Percentiles rank a stretch among this genome's conserved stretches.
Conservation (phyloP, 2,329 filamentous ascomycete genomes). For the Colletotrichum brevisporum region DNA sequence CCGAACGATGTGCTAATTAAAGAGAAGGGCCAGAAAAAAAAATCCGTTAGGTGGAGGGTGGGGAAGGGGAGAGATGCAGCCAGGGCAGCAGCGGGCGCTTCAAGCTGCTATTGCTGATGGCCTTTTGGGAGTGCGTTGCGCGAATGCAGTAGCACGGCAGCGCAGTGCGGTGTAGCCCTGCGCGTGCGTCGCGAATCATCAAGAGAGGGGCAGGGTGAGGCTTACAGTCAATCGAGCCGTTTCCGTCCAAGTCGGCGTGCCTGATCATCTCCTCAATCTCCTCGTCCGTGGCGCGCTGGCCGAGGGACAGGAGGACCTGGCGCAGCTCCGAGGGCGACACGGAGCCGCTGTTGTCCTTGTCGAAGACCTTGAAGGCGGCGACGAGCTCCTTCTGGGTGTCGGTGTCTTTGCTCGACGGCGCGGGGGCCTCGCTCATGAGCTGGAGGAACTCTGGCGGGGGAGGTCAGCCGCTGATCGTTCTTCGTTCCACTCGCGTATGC, state of each 20-base stretch:
- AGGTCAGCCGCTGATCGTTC: slow-evolving; percentile 3
- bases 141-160: not conserved
- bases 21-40: slow-evolving; percentile 2
- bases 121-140: not conserved
- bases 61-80: slow-evolving; percentile 8
- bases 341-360: slow-evolving; percentile 43
- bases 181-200: not conserved
- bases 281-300: slow-evolving; percentile 42
- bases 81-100: not conserved
- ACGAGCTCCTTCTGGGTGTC: slow-evolving; percentile 41
- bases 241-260: slow-evolving; percentile 42
- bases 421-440: slow-evolving; percentile 41
- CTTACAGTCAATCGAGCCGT: slow-evolving; percentile 43
- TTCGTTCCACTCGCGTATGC: not conserved
- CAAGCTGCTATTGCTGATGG: not conserved
- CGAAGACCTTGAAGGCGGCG: slow-evolving; percentile 42
- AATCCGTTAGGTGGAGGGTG: slow-evolving; percentile 12
- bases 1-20: slow-evolving; percentile 16
- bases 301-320: slow-evolving; percentile 41
- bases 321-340: slow-evolving; percentile 42
- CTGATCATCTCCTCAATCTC: slow-evolving; percentile 43
- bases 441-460: slow-evolving; percentile 39
- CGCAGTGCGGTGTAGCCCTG: not conserved
- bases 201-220: not conserved
- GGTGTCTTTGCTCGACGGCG: slow-evolving; percentile 37